Evolutionary conservation across 352 stramenopile genomes (phyloP), one percentile per base, ranked within the genome.

Genomic region (Globisporangium iwayamae): DNA sequence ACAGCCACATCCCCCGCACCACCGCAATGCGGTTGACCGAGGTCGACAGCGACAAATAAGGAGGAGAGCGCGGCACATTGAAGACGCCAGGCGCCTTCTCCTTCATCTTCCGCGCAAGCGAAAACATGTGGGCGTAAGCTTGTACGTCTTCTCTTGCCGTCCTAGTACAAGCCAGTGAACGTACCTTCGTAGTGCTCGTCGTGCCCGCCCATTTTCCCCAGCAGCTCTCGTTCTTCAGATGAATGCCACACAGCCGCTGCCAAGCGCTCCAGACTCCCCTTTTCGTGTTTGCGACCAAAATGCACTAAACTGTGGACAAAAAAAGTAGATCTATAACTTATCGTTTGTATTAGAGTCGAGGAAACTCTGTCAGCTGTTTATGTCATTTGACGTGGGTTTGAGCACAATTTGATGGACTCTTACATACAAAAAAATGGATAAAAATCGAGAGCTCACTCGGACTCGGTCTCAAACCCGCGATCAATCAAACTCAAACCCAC

Each of bases 111-210:
- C 30, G 4, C 56, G 7, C 50, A 8, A 16, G 28, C 36, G 22
- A 3, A 39, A 9, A 1, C 22, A 62, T 30, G 32, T 14, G 30
- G 8, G 28, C 28, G 41, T 10, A 25, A 9, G 9, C 18, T 0
- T n/a, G 25, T 10, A 4, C 25, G 20, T 14, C 30, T 18, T 32
- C 47, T 54, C 22, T n/a, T 34, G n/a, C 14, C n/a, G 28, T 14
- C 50, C 51, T 56, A 25, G 9, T 30, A 30, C 11, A 20, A 36
- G 6, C 32, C 7, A 20, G 18, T 20, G 3, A 11, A 59, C 56
- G 41, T 18, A 91, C 82, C 76, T 86, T 91, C 80, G 77, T 91
- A 89, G 68, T 76, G 70, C 45, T 76, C 70, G 68, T 80, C 70
- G 70, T 78, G 70, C 39, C 78, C 75, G 76, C 80, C 77, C 80